phyloP scores from a whole-genome alignment of 73 alveolate species.

The Paramecium pentaurelia region DNA sequence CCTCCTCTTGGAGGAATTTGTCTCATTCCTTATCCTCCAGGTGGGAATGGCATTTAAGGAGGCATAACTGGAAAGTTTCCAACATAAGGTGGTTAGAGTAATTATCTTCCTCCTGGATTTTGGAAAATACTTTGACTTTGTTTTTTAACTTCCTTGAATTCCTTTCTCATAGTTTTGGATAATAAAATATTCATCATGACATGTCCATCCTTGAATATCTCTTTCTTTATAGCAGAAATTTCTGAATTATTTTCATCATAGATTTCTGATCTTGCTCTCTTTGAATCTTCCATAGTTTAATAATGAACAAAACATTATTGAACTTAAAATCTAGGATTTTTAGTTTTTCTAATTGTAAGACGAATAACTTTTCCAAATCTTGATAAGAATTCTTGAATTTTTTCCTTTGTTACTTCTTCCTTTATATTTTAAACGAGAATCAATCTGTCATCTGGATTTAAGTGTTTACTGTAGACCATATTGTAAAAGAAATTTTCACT shows the following conservation, averaged over 20 bases:
- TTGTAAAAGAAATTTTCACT: constrained; percentile 21
- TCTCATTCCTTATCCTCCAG: not conserved
- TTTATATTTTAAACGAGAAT: constrained; percentile 10
- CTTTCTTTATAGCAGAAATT: not conserved
- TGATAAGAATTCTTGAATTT: not conserved
- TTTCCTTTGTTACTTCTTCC: not conserved
- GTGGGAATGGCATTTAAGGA: not conserved
- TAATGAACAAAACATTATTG: constrained; percentile 38
- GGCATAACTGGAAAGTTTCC: not conserved
- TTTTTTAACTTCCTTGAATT: constrained; percentile 27
- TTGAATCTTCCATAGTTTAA: constrained; percentile 33
- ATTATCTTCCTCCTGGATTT: constrained; percentile 11
- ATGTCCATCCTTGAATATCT: constrained; percentile 11
- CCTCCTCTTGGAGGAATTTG: not conserved
- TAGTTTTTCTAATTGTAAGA: not conserved
- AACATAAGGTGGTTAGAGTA: not conserved
- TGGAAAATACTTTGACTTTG: not conserved
- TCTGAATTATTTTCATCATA: constrained; percentile 4
- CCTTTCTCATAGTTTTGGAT: constrained; percentile 38
- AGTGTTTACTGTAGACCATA: constrained; percentile 24
- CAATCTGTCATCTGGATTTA: constrained; percentile 50
- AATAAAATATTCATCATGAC: constrained; percentile 26
- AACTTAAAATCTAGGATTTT: constrained; percentile 10
- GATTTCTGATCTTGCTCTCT: constrained; percentile 51
- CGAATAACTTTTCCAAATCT: constrained; percentile 34